Evolutionary conservation across 352 stramenopile genomes (phyloP), one percentile per base, ranked within the genome.

Genomic region (Peronospora destructor): DNA sequence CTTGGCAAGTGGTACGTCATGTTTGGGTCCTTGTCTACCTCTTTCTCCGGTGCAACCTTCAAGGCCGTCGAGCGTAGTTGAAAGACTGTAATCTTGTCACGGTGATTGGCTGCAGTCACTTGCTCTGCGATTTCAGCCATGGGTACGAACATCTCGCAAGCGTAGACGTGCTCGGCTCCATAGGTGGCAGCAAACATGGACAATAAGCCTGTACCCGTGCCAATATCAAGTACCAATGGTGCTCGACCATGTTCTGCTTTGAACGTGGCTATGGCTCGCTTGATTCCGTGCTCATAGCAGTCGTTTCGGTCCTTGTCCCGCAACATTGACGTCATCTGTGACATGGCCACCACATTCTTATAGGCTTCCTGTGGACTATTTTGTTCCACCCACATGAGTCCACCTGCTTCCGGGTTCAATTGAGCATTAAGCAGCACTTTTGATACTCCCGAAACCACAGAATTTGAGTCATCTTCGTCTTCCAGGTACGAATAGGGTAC

Each of bases 121-220:
- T 76, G 56, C 10, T 70, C 36, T 1, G 87, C 87, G 58, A 95
- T 83, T 37, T 80, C 68, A 11, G 82, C 85, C 84, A 95, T 90
- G 12, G 76, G 73, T 43, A 64, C 47, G 49, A 91, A 95, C 84
- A 95, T 93, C 60, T 97, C 91, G 53, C 87, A 97, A n/a, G 83
- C 85, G 58, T 91, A 95, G 13, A 97, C 87, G 58, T 95, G 74
- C 42, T 76, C 64, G 0, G 90, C 91, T 16, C 91, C 91, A 32
- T 91, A 82, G 13, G 59, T 59, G 0, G 84, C 79, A 9, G 88
- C 90, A 57, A 96, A 82, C 66, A 97, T 84, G n/a, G 88, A 79
- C n/a, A 93, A 62, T 32, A 91, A 44, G 0, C 83, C 83, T 2
- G 83, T 93, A 4, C 83, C 83, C 0, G 79, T 85, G 37, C 83